Base-by-base conservation (phyloP, 2,329 filamentous ascomycete species). In the Phyllosticta citrichinensis region DNA sequence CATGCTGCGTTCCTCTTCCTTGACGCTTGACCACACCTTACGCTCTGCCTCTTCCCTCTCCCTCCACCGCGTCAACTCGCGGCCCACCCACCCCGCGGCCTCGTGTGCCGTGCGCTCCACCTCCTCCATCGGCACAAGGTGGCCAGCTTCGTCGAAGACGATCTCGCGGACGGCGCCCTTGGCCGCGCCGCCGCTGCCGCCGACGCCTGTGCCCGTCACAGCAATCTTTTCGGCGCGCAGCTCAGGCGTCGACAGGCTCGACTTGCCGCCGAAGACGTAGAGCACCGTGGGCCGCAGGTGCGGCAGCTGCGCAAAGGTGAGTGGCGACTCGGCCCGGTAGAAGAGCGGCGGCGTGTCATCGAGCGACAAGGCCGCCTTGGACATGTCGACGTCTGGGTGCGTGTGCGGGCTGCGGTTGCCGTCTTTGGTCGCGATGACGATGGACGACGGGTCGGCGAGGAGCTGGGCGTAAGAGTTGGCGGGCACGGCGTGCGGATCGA, bases 111-210 rank as follows among this genome's bases (percentile, higher is more conserved):
- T 88, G 67, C 83, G 78, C 2, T 68, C 76, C 0, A 89, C 88
- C 50, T 83, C 81, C 73, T 96, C 91, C 83, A 96, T 89, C 0
- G 92, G 87, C 27, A 97, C 83, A 52, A 97, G 73, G 73, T 97
- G 93, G 0, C 92, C 91, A 5, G 81, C 79, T 0, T 81, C 81
- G 27, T 87, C 75, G 8, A 94, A 74, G 17, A 84, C 77, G 5
- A 89, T 80, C 65, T 85, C 80, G 61, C 78, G 80, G 2, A 96
- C 91, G 54, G 84, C 79, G 0, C 88, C 89, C 12, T 81, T 81
- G n/a, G 74, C 73, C 3, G 71, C 77, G 55, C 87, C 82, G 19
- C 90, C 83, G 65, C 84, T 87, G 1, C 89, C 89, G 6, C 88
- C 86, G 0, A 82, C 74, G 0, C 84, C 88, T 0, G 75, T 73